Conservation (phyloP, 2,329 filamentous ascomycete species). For the Epichloe uncinata region DNA sequence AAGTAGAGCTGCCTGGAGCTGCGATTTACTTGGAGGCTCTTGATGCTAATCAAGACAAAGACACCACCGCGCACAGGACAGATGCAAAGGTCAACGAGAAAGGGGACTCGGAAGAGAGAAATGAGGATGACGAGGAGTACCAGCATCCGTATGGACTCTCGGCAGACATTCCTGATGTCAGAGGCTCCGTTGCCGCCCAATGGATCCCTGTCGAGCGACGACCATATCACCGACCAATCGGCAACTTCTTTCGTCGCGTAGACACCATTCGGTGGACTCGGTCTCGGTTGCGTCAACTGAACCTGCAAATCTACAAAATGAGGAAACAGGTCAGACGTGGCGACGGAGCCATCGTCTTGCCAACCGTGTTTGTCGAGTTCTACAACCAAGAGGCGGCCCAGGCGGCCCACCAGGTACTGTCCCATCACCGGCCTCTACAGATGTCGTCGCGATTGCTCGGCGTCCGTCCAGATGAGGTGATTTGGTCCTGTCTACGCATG, state of each 20-base stretch:
- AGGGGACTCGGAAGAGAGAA: background rate
- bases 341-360: constrained; percentile 50
- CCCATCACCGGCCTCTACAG: constrained; percentile 75
- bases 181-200: constrained; percentile 48
- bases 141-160: constrained; percentile 24
- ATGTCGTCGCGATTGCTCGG: constrained; percentile 81
- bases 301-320: constrained; percentile 43
- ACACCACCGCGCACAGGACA: background rate
- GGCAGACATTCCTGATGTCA: constrained; percentile 24
- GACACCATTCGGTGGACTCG: constrained; percentile 91
- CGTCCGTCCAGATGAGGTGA: constrained; percentile 65
- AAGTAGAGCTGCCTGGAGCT: constrained; percentile 6
- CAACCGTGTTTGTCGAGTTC: constrained; percentile 87
- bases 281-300: constrained; percentile 28
- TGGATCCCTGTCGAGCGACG: constrained; percentile 64
- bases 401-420: constrained; percentile 70
- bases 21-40: constrained; percentile 1
- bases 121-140: constrained; percentile 20
- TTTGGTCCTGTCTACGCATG: constrained; percentile 77
- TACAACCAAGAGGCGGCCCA: constrained; percentile 71
- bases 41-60: background rate
- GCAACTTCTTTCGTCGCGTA: constrained; percentile 70
- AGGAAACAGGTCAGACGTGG: constrained; percentile 61
- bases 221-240: constrained; percentile 56
- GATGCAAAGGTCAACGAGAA: background rate